Base-by-base conservation (phyloP, 306 rosid species). In the Erythrophleum fordii region DNA sequence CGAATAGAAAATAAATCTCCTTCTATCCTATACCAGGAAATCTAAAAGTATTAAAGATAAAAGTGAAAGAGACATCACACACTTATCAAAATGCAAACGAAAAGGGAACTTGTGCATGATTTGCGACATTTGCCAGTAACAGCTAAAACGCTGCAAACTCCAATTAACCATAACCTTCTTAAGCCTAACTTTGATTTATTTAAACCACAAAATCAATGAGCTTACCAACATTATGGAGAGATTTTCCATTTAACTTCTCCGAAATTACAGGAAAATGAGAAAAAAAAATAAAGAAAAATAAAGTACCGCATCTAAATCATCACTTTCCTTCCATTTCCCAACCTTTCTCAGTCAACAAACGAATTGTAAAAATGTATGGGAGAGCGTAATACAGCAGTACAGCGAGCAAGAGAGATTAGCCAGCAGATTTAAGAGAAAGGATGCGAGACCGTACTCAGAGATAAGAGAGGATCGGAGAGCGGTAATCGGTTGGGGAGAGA, bases 401-500 rank as follows among this genome's bases (percentile, higher is more conserved):
- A 9, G 29, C 14, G 18, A 18, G 20, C 8, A 25, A 41, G 34
- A 42, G 53, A 20, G 73, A 68, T 11, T 12, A 39, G 29, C 6
- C 17, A 66, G 49, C 11, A 58, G 55, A 74, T 73, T 16, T 35
- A 44, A 56, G 68, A 74, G 18, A 39, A 25, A 74, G 68, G 10
- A 41, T 7, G 35, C n/a, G 59, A 65, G 23, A 77, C 4, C 34
- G 66, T 45, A 86, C 89, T 66, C 85, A 41, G 89, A 72, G 53
- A 73, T 59, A 61, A 80, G 72, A 69, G 87, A 72, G 9, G 87
- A 83, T 23, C 86, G 80, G 12, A 85, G 59, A 23, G 83, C 73
- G 59, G 25, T 37, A 67, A 75, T 77, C 2, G 97, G 89, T 52
- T 81, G 88, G 34, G 95, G 88, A 73, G 94, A 80, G 68, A 86